Evolutionary conservation across 139 green algal species (phyloP), one percentile per base, ranked within the genome.

Genomic region (Diplosphaera chodatii): DNA sequence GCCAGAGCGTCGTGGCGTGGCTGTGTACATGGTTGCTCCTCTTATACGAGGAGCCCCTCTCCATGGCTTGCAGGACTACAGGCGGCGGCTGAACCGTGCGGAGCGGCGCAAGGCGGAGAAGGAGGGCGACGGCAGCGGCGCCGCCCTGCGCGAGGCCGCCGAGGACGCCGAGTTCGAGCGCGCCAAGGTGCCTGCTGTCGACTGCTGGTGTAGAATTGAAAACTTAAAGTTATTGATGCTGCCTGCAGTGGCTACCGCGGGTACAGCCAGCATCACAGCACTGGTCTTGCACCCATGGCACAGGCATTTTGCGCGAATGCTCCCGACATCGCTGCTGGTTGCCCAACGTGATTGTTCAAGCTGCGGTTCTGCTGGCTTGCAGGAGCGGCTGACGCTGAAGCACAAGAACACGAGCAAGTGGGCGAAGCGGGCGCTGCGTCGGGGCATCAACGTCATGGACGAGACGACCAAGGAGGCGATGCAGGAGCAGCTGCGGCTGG

Each of bases 341-440:
- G n/a, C n/a, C n/a, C n/a, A n/a, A n/a, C n/a, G n/a, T n/a, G n/a
- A n/a, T n/a, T n/a, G n/a, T n/a, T n/a, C n/a, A n/a, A n/a, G n/a
- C n/a, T n/a, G n/a, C n/a, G n/a, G n/a, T n/a, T n/a, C n/a, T n/a
- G n/a, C n/a, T n/a, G n/a, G n/a, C n/a, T n/a, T 55, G 69, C 81
- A 87, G 82, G 94, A 98, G 83, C 84, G 94, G n/a, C 80, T 98
- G 56, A 96, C 93, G 30, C 83, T 97, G 28, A 93, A 94, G 77
- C 94, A 98, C 77, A 84, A 81, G 48, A 97, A 97, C 84, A 98
- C 86, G 40, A 91, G 78, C 37, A 76, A 86, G 59, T 98, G 93
- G 92, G 93, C 92, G 4, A 77, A 86, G 48, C 83, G 91, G 3
- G 91, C 89, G 48, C 80, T 98, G 2, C 92, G 94, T 74, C 80